These are phyloP conservation scores for Hamamelis virginiana DNA, from an alignment of 164 flowering plant species.

Conservation along the genomic window DNA sequence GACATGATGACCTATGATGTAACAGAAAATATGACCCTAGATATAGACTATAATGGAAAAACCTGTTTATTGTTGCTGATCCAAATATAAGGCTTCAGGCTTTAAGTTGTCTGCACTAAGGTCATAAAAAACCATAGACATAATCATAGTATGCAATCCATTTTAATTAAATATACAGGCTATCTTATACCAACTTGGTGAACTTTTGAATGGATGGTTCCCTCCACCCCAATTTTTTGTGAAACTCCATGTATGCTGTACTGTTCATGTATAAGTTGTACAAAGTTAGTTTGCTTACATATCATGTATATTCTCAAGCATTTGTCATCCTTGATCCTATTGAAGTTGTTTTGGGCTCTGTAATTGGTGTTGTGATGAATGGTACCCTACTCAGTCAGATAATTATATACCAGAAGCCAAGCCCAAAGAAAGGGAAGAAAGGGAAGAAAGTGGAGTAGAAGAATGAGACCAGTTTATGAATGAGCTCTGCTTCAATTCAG, in stretches of 20 bases:
- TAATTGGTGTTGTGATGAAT: constrained; percentile 63
- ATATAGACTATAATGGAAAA: no score
- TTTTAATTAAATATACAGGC: background rate
- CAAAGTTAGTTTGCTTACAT: background rate
- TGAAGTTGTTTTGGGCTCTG: constrained; percentile 79
- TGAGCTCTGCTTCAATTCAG: background rate
- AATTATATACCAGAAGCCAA: constrained; percentile 56
- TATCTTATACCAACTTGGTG: background rate
- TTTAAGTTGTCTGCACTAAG: no score
- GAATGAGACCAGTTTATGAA: background rate
- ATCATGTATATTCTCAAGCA: constrained; percentile 2
- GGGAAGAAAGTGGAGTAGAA: constrained; percentile 65
- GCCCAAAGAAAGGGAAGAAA: constrained; percentile 53
- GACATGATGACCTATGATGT: no score
- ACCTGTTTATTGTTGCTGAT: no score
- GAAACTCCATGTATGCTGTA: background rate
- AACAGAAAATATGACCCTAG: no score
- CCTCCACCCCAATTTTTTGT: no score
- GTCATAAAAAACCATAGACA: no score
- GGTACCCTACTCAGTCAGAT: constrained; percentile 85
- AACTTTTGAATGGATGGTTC: no score
- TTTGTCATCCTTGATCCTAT: constrained; percentile 45
- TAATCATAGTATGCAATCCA: background rate
- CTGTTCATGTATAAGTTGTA: background rate
- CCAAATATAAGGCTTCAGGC: no score